Base-by-base conservation (phyloP, 495 filamentous ascomycete species). In the Letharia columbiana region DNA sequence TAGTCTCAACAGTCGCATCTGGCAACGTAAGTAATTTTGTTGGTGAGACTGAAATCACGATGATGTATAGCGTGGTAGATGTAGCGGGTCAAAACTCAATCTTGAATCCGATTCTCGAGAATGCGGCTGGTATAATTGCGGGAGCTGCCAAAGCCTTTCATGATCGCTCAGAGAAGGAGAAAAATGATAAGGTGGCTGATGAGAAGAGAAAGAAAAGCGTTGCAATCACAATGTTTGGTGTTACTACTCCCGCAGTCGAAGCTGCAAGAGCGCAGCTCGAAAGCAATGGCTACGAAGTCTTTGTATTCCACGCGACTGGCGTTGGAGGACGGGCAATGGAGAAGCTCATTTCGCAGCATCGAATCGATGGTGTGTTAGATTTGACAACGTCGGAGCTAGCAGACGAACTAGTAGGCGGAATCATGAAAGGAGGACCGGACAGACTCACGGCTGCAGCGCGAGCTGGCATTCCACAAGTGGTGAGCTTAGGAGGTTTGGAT, bases 241-340 rank as follows among this genome's bases (percentile, higher is more conserved):
- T 56, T 12, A 56, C 52, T 56, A 35, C 52, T 35, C 28, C 52
- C 35, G 52, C 52, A 56, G 52, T 18, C 5, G 52, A 56, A 35
- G 12, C 31, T 1, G 23, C 49, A 9, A 52, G 49, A 15, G 23
- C 3, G 2, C 10, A 20, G 20, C 49, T 52, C 11, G 79, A 82
- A 49, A 17, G 28, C 0, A 62, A 74, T 3, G 71, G 76, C 60
- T 77, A 78, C 65, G 88, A 90, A 68, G 78, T 84, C 13, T 86
- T 83, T 66, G 77, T 88, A 15, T 90, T 90, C 69, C 87, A 90
- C 67, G 86, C 86, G 11, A 90, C 87, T 0, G 88, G 87, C 2
- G 75, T 80, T 23, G 87, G 88, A 5, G 87, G 87, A 0, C 76
- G 78, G 35, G 85, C 87, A 2, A 83, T 91, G 87, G 88, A 91